Base-by-base conservation (phyloP, 2,329 filamentous ascomycete genomes). In the Aspergillus sp. region DNA sequence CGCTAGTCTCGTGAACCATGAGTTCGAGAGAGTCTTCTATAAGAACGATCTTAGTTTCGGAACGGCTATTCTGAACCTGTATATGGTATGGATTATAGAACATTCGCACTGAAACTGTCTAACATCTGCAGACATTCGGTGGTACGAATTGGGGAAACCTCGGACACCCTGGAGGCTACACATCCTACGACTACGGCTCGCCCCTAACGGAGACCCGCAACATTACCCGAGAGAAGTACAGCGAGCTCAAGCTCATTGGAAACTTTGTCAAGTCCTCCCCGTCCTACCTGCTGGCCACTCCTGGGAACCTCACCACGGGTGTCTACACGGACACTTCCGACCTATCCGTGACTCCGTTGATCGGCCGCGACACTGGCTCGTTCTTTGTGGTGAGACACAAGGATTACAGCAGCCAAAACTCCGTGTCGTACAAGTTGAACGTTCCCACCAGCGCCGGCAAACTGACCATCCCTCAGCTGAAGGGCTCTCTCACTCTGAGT, bases 61-160 rank as follows among this genome's bases (percentile, higher is more conserved):
- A 0, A 83, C 87, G 2, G 86, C 84, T 0, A 84, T 94, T 7
- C 78, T 92, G 58, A 92, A 87, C 65, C 69, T 91, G 1, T 93
- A 92, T 72, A 93, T 93, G 90, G 86, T 87, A 69, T 47, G 45
- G 12, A 20, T 29, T 29, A 7, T 4, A 29, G 7, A 9, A 29
- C 7, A 1, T 29, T 29, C 26, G 26, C 26, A 1, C 2, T 29
- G 26, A 29, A 29, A 9, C 7, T 29, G 26, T 45, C 39, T 63
- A 12, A 58, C 16, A 12, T 12, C 32, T 0, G 36, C 16, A 85
- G 84, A 87, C 84, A 0, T 90, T 83, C 64, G 91, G 91, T 14
- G 91, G 90, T 6, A 93, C 90, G 0, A 95, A 94, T 70, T 94
- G 90, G 91, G 90, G 90, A 0, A 93, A 92, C 62, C 74, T 91